phyloP scores from a whole-genome alignment of 2,329 filamentous ascomycete species.

The Fusarium transvaalense region DNA sequence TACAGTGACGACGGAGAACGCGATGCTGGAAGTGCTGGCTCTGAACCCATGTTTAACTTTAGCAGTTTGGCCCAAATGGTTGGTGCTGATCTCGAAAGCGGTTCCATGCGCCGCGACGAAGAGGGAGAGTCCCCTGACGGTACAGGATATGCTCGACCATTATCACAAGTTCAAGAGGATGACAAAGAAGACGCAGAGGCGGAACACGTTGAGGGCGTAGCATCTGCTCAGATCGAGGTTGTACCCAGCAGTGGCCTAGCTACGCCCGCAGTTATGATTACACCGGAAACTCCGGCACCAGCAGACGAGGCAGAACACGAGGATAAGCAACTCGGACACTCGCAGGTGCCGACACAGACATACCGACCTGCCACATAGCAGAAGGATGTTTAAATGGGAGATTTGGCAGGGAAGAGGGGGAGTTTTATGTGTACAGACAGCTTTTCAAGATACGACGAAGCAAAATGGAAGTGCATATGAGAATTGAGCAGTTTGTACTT shows the following conservation, averaged over 20 bases:
- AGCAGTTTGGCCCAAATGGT: slow-evolving; percentile 88
- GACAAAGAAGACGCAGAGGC: slow-evolving; percentile 53
- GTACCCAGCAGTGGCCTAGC: slow-evolving; percentile 12
- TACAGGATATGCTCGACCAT: slow-evolving; percentile 45
- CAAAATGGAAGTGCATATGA: slow-evolving; percentile 4
- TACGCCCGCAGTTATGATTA: slow-evolving; percentile 62
- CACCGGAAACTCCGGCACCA: slow-evolving; percentile 62
- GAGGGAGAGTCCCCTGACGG: slow-evolving; percentile 43
- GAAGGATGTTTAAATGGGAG: slow-evolving; percentile 2
- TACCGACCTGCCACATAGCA: slow-evolving; percentile 4
- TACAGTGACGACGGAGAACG: slow-evolving; percentile 63
- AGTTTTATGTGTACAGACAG: slow-evolving; percentile 14
- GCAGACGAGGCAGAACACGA: slow-evolving; percentile 52
- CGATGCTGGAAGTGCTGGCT: slow-evolving; percentile 62
- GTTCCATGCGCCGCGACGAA: slow-evolving; percentile 51
- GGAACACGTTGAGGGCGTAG: slow-evolving; percentile 49
- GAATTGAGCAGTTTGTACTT: slow-evolving; percentile 40
- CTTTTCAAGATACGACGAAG: slow-evolving; percentile 4
- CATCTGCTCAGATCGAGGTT: slow-evolving; percentile 10
- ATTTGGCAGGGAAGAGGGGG: slow-evolving; percentile 48
- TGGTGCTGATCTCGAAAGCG: slow-evolving; percentile 70
- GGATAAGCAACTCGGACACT: slow-evolving; percentile 60
- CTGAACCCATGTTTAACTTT: slow-evolving; percentile 92
- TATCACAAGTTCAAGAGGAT: slow-evolving; percentile 56
- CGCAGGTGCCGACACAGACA: slow-evolving; percentile 52